Evolutionary conservation across 2,329 filamentous ascomycete species (phyloP).

Genomic region (Neofusicoccum ribis): DNA sequence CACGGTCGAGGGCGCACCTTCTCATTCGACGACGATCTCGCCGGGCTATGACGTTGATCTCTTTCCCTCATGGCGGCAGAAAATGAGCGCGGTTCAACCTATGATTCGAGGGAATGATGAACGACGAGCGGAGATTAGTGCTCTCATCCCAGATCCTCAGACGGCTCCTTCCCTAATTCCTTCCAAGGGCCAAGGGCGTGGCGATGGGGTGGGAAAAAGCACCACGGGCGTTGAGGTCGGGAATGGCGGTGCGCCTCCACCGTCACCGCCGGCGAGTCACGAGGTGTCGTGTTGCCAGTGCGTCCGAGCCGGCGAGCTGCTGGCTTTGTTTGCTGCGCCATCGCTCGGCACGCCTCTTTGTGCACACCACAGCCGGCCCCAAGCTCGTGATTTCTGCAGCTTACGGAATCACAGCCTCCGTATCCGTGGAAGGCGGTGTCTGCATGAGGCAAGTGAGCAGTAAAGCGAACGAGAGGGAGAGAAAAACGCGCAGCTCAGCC

Average conservation of each 20-base stretch:
- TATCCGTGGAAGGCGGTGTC: not conserved
- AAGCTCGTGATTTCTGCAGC: not conserved
- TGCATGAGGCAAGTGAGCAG: no score
- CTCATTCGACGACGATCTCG: no score
- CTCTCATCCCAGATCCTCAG: no score
- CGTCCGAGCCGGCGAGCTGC: not conserved
- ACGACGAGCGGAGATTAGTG: no score
- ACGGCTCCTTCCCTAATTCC: no score
- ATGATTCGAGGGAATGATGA: not conserved
- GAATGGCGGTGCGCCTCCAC: not conserved
- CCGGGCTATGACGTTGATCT: not conserved
- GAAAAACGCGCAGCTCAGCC: not conserved
- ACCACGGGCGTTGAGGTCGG: not conserved
- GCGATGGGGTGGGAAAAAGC: not conserved
- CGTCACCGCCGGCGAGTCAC: conserved; percentile 7
- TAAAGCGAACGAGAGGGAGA: not conserved
- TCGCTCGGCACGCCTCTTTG: not conserved
- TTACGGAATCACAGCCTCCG: not conserved
- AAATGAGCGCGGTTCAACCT: not conserved
- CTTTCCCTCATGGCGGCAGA: not conserved
- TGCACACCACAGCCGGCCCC: not conserved
- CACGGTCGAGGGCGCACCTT: no score
- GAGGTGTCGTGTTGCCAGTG: not conserved
- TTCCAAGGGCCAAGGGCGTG: no score
- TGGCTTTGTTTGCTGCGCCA: not conserved